Conservation (phyloP, 1,139 yeast genomes). For the Protomyces lactucae-debilis region DNA sequence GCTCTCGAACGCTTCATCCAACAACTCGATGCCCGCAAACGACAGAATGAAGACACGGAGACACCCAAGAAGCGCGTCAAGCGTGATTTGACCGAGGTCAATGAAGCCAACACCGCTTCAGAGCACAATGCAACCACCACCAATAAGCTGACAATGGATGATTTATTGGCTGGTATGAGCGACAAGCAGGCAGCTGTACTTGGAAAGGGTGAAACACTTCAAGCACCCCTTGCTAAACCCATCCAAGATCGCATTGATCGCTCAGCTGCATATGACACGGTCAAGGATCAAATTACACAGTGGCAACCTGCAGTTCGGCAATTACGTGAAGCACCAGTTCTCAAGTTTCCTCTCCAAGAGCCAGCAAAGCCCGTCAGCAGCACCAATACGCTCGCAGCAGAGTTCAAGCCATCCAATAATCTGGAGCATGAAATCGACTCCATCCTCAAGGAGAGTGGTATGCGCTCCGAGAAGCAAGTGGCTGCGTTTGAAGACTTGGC, state of each 20-base stretch:
- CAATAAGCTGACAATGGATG: conserved; percentile 59
- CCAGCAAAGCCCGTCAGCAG: conserved; percentile 43
- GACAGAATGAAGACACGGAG: conserved; percentile 35
- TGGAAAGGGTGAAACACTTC: conserved; percentile 48
- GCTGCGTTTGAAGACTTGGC: conserved; percentile 84
- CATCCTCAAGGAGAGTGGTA: conserved; percentile 59
- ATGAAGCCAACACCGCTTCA: conserved; percentile 42
- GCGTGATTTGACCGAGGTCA: conserved; percentile 45
- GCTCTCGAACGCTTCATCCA: conserved; percentile 35
- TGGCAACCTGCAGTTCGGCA: conserved; percentile 82
- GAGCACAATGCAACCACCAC: conserved; percentile 23
- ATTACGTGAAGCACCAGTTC: conserved; percentile 77
- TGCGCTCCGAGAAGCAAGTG: conserved; percentile 68
- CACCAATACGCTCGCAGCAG: conserved; percentile 44
- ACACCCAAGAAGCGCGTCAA: conserved; percentile 36
- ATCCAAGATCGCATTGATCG: conserved; percentile 84
- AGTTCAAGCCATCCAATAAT: conserved; percentile 55
- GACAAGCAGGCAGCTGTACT: conserved; percentile 43
- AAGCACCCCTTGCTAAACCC: conserved; percentile 79
- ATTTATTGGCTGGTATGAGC: conserved; percentile 65
- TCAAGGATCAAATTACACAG: conserved; percentile 77
- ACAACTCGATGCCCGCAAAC: conserved; percentile 36
- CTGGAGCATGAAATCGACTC: conserved; percentile 63
- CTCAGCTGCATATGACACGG: conserved; percentile 81
- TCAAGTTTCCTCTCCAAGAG: conserved; percentile 60